phyloP scores from a whole-genome alignment of 2,329 filamentous ascomycete genomes.

The Neopestalotiopsis clavispora region DNA sequence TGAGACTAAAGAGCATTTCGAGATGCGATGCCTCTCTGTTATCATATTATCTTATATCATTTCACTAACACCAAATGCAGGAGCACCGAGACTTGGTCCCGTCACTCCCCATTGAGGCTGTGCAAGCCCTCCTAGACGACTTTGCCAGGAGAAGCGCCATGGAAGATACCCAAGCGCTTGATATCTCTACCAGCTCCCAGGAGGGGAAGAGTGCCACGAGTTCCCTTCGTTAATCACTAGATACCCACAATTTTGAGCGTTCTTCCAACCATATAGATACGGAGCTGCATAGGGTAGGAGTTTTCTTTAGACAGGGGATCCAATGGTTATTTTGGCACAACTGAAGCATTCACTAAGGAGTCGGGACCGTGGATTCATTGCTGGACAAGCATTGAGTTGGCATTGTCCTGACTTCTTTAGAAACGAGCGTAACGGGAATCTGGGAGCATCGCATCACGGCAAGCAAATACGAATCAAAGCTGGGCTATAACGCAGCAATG shows the following conservation, averaged over 20 bases:
- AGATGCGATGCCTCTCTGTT: not conserved
- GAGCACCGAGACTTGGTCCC: constrained; percentile 19
- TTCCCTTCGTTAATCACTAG: not conserved
- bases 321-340: not conserved
- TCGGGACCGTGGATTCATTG: not conserved
- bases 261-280: not conserved
- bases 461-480: not conserved
- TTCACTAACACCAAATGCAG: not conserved
- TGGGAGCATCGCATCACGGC: not conserved
- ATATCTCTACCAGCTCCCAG: not conserved
- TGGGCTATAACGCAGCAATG: not conserved
- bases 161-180: not conserved
- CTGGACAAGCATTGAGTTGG: not conserved
- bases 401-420: not conserved
- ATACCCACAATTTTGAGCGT: not conserved
- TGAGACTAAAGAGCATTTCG: not conserved
- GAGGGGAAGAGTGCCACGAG: not conserved
- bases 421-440: not conserved
- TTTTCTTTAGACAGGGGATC: not conserved
- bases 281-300: not conserved
- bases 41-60: not conserved
- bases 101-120: constrained; percentile 26
- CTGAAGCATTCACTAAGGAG: not conserved
- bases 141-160: constrained; percentile 18
- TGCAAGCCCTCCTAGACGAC: constrained; percentile 20